A percentile compares a stretch with the other conserved stretches of the same genome.
Conservation (phyloP, 306 rosid species). For the Rubus parviflorus region DNA sequence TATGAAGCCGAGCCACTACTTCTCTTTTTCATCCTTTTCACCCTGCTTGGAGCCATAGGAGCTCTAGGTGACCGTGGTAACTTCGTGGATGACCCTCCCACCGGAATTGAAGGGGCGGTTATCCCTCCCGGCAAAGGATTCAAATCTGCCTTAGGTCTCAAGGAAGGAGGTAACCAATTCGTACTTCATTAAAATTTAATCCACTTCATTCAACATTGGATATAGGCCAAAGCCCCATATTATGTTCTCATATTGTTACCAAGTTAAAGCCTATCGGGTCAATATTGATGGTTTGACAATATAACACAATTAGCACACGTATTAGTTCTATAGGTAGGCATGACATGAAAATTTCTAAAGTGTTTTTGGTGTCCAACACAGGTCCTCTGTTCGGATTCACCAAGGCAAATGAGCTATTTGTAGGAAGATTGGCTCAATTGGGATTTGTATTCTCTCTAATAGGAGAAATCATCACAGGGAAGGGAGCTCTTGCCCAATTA, state of each 20-base stretch:
- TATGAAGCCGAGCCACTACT: slow-evolving; percentile 98
- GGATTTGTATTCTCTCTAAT: slow-evolving; percentile 90
- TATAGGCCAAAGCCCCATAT: not conserved
- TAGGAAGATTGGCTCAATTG: slow-evolving; percentile 96
- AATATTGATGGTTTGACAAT: not conserved
- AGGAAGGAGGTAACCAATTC: slow-evolving; percentile 62
- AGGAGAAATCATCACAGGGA: slow-evolving; percentile 92
- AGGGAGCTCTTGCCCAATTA: slow-evolving; percentile 93
- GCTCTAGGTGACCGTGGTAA: slow-evolving; percentile 91
- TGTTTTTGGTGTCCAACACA: slow-evolving; percentile 10
- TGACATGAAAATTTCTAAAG: not conserved
- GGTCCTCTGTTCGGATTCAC: slow-evolving; percentile 98
- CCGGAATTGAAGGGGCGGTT: slow-evolving; percentile 64
- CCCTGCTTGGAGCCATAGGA: slow-evolving; percentile 97
- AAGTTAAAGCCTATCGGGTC: too few relatives aligned
- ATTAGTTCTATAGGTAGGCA: not conserved
- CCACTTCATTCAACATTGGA: not conserved
- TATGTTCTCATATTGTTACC: too few relatives aligned
- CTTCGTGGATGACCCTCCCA: slow-evolving; percentile 69
- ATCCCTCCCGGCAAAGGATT: slow-evolving; percentile 75
- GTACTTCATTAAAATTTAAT: not conserved
- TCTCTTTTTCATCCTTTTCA: slow-evolving; percentile 91
- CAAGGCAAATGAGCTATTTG: slow-evolving; percentile 86
- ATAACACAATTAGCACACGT: not conserved
- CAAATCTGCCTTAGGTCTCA: slow-evolving; percentile 74